Percentiles rank a stretch among this genome's conserved stretches.
These are phyloP conservation scores for Solanum medicagineum DNA, from an alignment of 257 asterid species.

Conservation along the genomic window DNA sequence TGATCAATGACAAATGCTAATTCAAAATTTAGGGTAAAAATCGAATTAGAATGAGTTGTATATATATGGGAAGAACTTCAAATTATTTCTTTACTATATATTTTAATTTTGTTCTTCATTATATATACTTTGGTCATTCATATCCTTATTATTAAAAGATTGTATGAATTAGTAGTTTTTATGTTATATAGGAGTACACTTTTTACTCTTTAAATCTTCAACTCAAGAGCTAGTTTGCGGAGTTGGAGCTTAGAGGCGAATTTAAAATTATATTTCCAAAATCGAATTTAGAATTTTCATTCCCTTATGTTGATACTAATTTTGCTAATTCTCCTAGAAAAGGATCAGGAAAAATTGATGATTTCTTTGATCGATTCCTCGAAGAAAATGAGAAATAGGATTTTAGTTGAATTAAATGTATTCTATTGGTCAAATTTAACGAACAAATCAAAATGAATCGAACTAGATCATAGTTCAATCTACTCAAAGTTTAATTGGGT, in stretches of 20 bases:
- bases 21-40: not conserved
- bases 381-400: not conserved
- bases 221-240: not conserved
- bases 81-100: not conserved
- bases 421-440: too few relatives aligned
- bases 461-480: not conserved
- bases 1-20: not conserved
- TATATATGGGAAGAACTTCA: not conserved
- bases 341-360: not conserved
- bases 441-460: not conserved
- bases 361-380: not conserved
- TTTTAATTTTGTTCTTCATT: not conserved
- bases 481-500: too few relatives aligned
- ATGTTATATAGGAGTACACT: not conserved
- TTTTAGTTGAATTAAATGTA: too few relatives aligned
- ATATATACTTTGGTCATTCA: not conserved
- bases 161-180: not conserved
- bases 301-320: not conserved
- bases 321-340: too few relatives aligned
- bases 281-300: not conserved
- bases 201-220: not conserved
- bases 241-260: too few relatives aligned
- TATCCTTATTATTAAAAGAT: not conserved
- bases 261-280: too few relatives aligned
- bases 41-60: not conserved